Evolutionary conservation across 805 yeast genomes (phyloP).

Genomic region (Candida suzukii): DNA sequence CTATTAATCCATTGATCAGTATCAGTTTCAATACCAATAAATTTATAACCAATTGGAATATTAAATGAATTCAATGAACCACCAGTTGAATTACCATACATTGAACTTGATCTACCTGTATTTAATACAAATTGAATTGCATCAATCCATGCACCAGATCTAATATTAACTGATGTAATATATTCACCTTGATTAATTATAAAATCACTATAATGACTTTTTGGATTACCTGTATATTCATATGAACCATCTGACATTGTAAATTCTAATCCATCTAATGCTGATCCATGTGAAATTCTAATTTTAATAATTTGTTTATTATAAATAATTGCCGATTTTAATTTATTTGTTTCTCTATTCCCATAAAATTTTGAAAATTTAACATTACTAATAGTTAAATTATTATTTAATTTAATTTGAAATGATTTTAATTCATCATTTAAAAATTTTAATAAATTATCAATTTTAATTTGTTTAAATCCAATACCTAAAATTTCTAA

Average conservation of each 20-base stretch:
- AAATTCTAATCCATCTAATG: conserved; percentile 76
- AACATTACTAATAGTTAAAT: neutral
- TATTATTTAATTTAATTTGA: neutral
- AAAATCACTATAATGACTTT: conserved; percentile 47
- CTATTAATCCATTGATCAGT: conserved; percentile 68
- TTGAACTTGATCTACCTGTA: conserved; percentile 42
- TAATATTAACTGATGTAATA: conserved; percentile 51
- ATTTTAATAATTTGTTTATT: conserved; percentile 34
- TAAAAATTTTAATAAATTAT: conserved; percentile 35
- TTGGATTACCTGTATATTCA: conserved; percentile 45
- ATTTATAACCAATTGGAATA: conserved; percentile 54
- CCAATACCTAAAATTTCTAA: conserved; percentile 54
- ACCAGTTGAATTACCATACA: conserved; percentile 68
- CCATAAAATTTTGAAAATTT: neutral
- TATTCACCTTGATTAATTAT: conserved; percentile 49
- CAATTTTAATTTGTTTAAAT: conserved; percentile 48
- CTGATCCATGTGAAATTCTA: conserved; percentile 65
- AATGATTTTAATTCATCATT: conserved; percentile 6
- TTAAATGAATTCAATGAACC: conserved; percentile 50
- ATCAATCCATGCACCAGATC: conserved; percentile 88
- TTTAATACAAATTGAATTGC: conserved; percentile 68
- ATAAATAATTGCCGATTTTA: conserved; percentile 10
- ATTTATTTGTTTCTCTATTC: conserved; percentile 6
- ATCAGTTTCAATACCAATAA: conserved; percentile 71
- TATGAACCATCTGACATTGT: conserved; percentile 17